These are phyloP conservation scores for Lachancea meyersii DNA, from an alignment of 805 yeast genomes.

Conservation along the genomic window DNA sequence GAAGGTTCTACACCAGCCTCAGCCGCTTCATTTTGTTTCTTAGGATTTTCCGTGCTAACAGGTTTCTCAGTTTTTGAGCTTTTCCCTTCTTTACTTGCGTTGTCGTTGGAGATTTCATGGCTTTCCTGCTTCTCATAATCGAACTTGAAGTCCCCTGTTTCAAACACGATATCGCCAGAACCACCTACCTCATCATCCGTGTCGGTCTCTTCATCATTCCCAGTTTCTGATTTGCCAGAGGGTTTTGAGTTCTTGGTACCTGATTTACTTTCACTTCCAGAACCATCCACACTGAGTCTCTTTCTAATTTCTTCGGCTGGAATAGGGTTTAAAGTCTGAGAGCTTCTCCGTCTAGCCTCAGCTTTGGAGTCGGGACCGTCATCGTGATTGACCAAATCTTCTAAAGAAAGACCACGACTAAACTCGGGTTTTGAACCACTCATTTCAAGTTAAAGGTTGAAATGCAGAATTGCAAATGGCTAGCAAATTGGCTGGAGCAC, in stretches of 20 bases:
- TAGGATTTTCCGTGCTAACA: conserved; percentile 3
- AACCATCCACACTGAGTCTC: conserved; percentile 5
- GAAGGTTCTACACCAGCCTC: neutral
- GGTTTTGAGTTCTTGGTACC: neutral
- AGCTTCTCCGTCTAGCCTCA: conserved; percentile 13
- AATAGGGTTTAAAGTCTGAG: conserved; percentile 11
- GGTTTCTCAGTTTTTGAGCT: neutral
- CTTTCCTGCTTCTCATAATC: conserved; percentile 32
- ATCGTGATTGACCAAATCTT: conserved; percentile 34
- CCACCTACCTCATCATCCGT: conserved; percentile 29
- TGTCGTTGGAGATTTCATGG: neutral
- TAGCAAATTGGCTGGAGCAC: too few species aligned
- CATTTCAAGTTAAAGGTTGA: neutral
- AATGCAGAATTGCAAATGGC: too few species aligned
- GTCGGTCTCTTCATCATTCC: conserved; percentile 29
- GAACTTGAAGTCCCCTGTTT: conserved; percentile 15
- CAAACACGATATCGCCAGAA: conserved; percentile 23
- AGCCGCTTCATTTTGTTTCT: neutral
- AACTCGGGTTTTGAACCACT: conserved; percentile 14
- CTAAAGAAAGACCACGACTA: conserved; percentile 31
- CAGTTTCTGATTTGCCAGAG: conserved; percentile 1
- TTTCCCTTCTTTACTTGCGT: neutral
- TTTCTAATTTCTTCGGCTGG: conserved; percentile 8
- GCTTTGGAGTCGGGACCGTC: conserved; percentile 13
- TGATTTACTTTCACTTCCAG: neutral